Evolutionary conservation across 805 yeast species (phyloP).

Genomic region (Lipomyces anomalus): DNA sequence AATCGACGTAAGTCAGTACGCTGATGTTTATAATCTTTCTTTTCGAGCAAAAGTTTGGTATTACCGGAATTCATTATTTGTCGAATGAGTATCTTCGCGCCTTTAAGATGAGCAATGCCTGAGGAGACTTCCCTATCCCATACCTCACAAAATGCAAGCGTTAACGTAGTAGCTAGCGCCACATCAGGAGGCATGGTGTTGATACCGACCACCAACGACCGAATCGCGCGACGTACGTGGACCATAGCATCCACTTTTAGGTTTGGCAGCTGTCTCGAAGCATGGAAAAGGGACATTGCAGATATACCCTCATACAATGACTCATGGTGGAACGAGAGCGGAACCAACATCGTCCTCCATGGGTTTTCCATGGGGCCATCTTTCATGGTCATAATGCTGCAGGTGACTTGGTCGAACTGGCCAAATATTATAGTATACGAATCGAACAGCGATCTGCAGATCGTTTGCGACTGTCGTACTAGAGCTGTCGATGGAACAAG

Average conservation of each 20-base stretch:
- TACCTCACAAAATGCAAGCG: slow-evolving; percentile 58
- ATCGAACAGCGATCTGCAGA: slow-evolving; percentile 8
- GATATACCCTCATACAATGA: slow-evolving; percentile 59
- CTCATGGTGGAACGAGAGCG: slow-evolving; percentile 49
- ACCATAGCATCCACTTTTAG: slow-evolving; percentile 46
- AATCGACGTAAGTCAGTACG: slow-evolving; percentile 28
- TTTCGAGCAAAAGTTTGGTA: slow-evolving; percentile 5
- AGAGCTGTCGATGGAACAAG: slow-evolving; percentile 11
- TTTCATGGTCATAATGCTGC: slow-evolving; percentile 55
- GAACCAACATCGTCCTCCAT: slow-evolving; percentile 55
- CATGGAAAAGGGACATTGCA: slow-evolving; percentile 62
- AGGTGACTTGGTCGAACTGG: slow-evolving; percentile 43
- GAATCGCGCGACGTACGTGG: slow-evolving; percentile 56
- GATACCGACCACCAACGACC: slow-evolving; percentile 53
- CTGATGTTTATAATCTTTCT: slow-evolving; percentile 12
- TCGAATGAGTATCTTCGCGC: slow-evolving; percentile 55
- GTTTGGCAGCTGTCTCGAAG: slow-evolving; percentile 38
- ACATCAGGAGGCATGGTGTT: slow-evolving; percentile 49
- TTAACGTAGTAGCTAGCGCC: slow-evolving; percentile 59
- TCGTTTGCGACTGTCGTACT: no score
- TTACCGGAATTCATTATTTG: slow-evolving; percentile 19
- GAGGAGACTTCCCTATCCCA: slow-evolving; percentile 66
- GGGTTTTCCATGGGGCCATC: slow-evolving; percentile 66
- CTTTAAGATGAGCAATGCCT: slow-evolving; percentile 63
- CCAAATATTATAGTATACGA: slow-evolving; percentile 26